phyloP scores from a whole-genome alignment of 2,329 filamentous ascomycete species.

The Cladophialophora carrionii region DNA sequence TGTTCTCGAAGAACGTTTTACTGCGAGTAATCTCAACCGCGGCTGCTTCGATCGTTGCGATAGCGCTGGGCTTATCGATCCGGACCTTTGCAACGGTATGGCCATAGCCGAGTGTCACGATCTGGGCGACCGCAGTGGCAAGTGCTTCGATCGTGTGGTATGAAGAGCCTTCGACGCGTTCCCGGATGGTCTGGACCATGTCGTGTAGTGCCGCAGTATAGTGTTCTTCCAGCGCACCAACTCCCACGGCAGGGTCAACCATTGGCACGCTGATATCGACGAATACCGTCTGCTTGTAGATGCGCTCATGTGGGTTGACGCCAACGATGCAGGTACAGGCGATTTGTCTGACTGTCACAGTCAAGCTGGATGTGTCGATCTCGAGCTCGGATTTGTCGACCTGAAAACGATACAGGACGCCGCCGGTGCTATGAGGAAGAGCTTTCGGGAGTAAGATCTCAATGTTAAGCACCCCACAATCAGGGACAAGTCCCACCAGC shows the following conservation, averaged over 20 bases:
- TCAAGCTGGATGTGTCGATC: conserved; percentile 23
- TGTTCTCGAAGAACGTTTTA: conserved; percentile 49
- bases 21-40: conserved; percentile 56
- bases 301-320: conserved; percentile 57
- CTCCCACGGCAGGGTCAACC: conserved; percentile 25
- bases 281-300: conserved; percentile 56
- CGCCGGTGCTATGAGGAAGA: conserved; percentile 49
- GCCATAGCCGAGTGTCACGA: conserved; percentile 51
- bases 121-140: conserved; percentile 53
- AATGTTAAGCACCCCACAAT: conserved; percentile 30
- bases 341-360: conserved; percentile 48
- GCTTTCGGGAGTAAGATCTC: conserved; percentile 49
- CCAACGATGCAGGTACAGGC: conserved; percentile 54
- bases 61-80: conserved; percentile 56
- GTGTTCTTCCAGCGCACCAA: conserved; percentile 22
- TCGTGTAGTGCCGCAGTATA: conserved; percentile 42
- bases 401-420: conserved; percentile 45
- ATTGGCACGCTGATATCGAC: conserved; percentile 44
- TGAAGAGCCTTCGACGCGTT: conserved; percentile 52
- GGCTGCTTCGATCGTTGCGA: conserved; percentile 54
- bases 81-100: conserved; percentile 53
- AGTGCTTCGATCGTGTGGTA: conserved; percentile 58
- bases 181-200: conserved; percentile 46
- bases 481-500: conserved; percentile 24
- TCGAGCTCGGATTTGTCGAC: conserved; percentile 35